These are phyloP conservation scores for Aquilaria sinensis DNA, from an alignment of 345 rosid genomes.

Conservation along the genomic window DNA sequence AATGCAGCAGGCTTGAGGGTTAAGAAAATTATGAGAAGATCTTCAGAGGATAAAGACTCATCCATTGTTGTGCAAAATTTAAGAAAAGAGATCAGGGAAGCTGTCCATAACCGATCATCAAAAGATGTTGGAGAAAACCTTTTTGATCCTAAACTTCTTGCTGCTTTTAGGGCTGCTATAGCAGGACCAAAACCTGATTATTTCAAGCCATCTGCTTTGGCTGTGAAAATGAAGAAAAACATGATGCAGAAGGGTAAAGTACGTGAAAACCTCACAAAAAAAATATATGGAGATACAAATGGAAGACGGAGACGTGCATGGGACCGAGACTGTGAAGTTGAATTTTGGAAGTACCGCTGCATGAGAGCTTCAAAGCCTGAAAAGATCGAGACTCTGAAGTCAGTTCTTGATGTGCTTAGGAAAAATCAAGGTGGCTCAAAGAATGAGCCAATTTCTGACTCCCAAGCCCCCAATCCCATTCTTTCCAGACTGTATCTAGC, in stretches of 20 bases:
- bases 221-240: constrained; percentile 68
- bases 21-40: constrained; percentile 81
- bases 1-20: constrained; percentile 69
- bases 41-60: constrained; percentile 62
- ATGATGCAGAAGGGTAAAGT: constrained; percentile 95
- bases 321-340: constrained; percentile 97
- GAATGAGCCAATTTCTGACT: constrained; percentile 29
- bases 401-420: constrained; percentile 76
- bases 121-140: constrained; percentile 53
- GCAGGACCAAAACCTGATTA: constrained; percentile 58
- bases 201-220: constrained; percentile 45
- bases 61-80: constrained; percentile 64
- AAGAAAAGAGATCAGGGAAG: constrained; percentile 89
- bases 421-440: constrained; percentile 40
- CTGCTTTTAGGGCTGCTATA: constrained; percentile 87
- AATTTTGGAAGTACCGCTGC: constrained; percentile 98
- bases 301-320: constrained; percentile 88
- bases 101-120: constrained; percentile 61
- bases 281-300: constrained; percentile 78
- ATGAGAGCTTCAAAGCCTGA: constrained; percentile 68
- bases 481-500: constrained; percentile 94
- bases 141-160: constrained; percentile 87
- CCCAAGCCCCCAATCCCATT: constrained; percentile 54
- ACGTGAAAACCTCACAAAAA: constrained; percentile 90
- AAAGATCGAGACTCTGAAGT: constrained; percentile 84